These are phyloP conservation scores for Eutrema japonicum DNA, from an alignment of 345 rosid genomes.

Conservation along the genomic window DNA sequence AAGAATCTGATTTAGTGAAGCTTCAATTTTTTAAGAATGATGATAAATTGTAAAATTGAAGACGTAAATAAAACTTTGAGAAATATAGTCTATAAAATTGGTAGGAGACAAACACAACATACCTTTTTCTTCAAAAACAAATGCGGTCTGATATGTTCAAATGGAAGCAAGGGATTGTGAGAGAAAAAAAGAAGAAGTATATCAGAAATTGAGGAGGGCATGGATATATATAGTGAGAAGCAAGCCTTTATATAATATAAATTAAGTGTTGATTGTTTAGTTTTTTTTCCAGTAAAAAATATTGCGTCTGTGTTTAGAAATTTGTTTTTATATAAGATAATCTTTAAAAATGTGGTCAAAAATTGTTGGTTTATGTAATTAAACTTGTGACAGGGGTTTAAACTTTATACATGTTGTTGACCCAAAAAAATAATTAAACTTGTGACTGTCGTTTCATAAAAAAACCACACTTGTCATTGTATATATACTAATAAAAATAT, in stretches of 20 bases:
- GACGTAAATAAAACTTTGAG: not conserved
- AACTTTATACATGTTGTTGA: too few species aligned
- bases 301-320: not conserved
- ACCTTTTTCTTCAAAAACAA: slow-evolving; percentile 12
- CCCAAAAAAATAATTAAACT: not conserved
- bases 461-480: too few species aligned
- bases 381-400: too few species aligned
- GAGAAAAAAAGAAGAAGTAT: not conserved
- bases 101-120: not conserved
- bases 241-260: not conserved
- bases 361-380: not conserved
- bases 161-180: not conserved
- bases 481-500: not conserved
- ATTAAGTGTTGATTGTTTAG: not conserved
- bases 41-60: not conserved
- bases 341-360: too few species aligned
- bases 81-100: not conserved
- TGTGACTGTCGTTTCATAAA: too few species aligned
- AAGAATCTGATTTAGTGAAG: not conserved
- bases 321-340: not conserved
- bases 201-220: not conserved
- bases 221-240: not conserved
- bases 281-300: not conserved
- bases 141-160: not conserved
- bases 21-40: not conserved